Conservation (phyloP, 176 grass and related monocot genomes). For the Aegilops bicornis region DNA sequence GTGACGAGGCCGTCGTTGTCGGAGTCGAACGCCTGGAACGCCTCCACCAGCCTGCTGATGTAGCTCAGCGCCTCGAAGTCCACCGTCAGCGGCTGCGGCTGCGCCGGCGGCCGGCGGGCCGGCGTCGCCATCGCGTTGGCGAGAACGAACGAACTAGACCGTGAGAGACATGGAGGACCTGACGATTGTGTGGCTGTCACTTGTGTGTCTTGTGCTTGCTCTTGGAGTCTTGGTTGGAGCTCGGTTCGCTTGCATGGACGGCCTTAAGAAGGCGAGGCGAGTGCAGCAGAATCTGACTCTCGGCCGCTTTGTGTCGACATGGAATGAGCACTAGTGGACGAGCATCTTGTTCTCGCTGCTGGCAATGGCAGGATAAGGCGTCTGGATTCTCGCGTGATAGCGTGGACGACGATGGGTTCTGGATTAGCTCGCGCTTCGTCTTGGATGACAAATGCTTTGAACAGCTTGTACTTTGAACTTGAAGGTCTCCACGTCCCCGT, state of each 20-base stretch:
- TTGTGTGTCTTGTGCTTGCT: neutral
- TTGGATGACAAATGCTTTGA: too few species aligned
- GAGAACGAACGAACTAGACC: neutral
- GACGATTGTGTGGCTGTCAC: neutral
- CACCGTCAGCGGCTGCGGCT: conserved; percentile 29
- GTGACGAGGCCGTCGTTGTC: conserved; percentile 71
- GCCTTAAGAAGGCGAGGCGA: neutral
- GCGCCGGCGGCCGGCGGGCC: conserved; percentile 1
- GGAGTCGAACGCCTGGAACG: conserved; percentile 85
- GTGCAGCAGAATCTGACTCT: conserved; percentile 45
- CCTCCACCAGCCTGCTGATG: conserved; percentile 79
- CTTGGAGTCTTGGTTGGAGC: neutral
- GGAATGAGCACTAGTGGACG: conserved; percentile 31
- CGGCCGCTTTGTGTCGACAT: conserved; percentile 67
- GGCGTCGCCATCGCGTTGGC: conserved; percentile 1
- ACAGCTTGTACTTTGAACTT: too few species aligned
- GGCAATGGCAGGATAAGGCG: neutral
- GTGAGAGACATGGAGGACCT: neutral
- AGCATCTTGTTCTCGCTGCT: conserved; percentile 52
- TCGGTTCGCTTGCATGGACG: neutral
- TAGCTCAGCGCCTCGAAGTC: conserved; percentile 81
- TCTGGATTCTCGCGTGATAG: conserved; percentile 14
- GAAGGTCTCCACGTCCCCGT: too few species aligned
- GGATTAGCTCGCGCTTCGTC: too few species aligned
- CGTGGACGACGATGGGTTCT: neutral